phyloP scores from a whole-genome alignment of 2,329 filamentous ascomycete species.

The Atkinsonella texensis region DNA sequence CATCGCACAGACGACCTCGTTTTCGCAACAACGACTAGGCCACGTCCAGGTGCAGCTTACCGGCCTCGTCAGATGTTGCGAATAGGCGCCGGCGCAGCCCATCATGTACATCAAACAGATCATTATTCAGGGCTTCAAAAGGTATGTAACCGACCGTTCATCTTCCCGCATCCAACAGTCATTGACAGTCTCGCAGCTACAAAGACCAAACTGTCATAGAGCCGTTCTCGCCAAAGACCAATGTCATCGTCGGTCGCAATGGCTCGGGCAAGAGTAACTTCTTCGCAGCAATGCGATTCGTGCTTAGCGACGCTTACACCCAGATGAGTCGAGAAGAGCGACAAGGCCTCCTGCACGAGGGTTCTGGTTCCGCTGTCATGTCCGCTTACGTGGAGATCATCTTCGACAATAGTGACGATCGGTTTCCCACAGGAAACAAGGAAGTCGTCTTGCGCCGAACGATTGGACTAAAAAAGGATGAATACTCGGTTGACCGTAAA shows the following conservation, averaged over 20 bases:
- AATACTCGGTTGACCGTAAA: slow-evolving; percentile 95
- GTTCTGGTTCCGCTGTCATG: slow-evolving; percentile 94
- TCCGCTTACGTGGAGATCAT: slow-evolving; percentile 99
- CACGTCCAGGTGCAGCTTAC: slow-evolving; percentile 12
- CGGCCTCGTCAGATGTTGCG: slow-evolving; percentile 22
- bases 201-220: slow-evolving; percentile 99
- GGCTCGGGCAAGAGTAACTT: slow-evolving; percentile 99
- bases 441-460: slow-evolving; percentile 87
- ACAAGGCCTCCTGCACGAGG: slow-evolving; percentile 92
- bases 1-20: slow-evolving; percentile 1
- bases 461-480: slow-evolving; percentile 95
- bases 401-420: slow-evolving; percentile 94
- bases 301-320: slow-evolving; percentile 93
- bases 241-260: slow-evolving; percentile 98
- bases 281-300: slow-evolving; percentile 97
- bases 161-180: slow-evolving; percentile 4
- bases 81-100: slow-evolving; percentile 25
- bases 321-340: slow-evolving; percentile 94
- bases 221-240: slow-evolving; percentile 92
- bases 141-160: slow-evolving; percentile 37
- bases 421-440: slow-evolving; percentile 84
- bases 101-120: slow-evolving; percentile 99
- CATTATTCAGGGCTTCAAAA: slow-evolving; percentile 99
- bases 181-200: slow-evolving; percentile 51
- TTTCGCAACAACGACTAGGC: not conserved